Percentiles rank a stretch among this genome's conserved stretches.
phyloP scores from a whole-genome alignment of 1,139 yeast species.

The Debaryomycetaceae sp. region DNA sequence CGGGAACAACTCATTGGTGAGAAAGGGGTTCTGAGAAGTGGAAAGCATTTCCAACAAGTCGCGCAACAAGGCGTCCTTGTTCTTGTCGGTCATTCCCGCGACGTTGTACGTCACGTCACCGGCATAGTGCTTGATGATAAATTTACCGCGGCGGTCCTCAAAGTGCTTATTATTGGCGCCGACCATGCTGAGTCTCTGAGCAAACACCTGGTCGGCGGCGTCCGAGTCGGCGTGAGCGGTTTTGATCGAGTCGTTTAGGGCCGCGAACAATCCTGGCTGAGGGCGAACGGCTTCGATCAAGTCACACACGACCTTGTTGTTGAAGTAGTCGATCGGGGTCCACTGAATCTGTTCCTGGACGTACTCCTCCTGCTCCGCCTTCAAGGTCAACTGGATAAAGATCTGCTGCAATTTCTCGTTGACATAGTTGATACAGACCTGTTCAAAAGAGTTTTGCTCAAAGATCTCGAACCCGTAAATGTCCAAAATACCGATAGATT shows the following conservation, averaged over 20 bases:
- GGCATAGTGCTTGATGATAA: slow-evolving; percentile 91
- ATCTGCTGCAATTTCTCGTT: slow-evolving; percentile 96
- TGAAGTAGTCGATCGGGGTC: slow-evolving; percentile 96
- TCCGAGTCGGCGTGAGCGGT: slow-evolving; percentile 97
- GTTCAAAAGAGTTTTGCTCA: slow-evolving; percentile 94
- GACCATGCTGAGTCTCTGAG: slow-evolving; percentile 83
- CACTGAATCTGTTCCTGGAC: slow-evolving; percentile 91
- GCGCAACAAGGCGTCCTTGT: slow-evolving; percentile 87
- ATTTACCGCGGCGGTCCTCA: slow-evolving; percentile 80
- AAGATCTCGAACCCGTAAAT: slow-evolving; percentile 98
- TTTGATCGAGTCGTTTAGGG: slow-evolving; percentile 92
- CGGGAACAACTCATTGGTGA: slow-evolving; percentile 61
- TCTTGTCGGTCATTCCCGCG: slow-evolving; percentile 89
- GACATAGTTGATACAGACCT: slow-evolving; percentile 91
- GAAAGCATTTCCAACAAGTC: slow-evolving; percentile 74
- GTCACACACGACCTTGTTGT: slow-evolving; percentile 94
- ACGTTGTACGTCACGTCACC: slow-evolving; percentile 96
- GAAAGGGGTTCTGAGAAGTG: slow-evolving; percentile 60
- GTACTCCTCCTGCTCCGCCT: slow-evolving; percentile 96
- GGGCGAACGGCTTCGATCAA: slow-evolving; percentile 91
- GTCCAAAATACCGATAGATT: slow-evolving; percentile 88
- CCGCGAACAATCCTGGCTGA: slow-evolving; percentile 89
- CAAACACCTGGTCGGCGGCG: slow-evolving; percentile 96
- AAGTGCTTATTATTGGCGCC: slow-evolving; percentile 72
- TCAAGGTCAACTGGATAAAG: slow-evolving; percentile 87